Base-by-base conservation (phyloP, 129 eudicot species). In the Lonicera japonica region DNA sequence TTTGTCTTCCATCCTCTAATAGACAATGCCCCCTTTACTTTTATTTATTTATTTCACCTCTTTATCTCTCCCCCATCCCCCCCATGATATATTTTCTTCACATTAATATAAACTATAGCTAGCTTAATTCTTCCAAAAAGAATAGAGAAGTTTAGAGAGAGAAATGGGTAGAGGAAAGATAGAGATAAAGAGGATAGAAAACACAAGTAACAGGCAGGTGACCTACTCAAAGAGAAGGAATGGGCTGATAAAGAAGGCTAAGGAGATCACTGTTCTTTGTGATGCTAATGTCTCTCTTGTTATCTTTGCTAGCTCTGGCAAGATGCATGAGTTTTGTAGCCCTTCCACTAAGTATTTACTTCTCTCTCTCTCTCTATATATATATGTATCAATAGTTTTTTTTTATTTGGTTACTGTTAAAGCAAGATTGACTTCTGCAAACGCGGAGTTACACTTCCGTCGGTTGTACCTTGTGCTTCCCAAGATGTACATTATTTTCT, bases 151-250 rank as follows among this genome's bases (percentile, higher is more conserved):
- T 11, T 15, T 5, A 8, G 47, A 58, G 11, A 23, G 20, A 46
- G 46, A 36, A 0, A 69, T 77, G 83, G 87, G 83, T 46, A 63
- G 83, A 57, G 83, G 88, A 5, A 83, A 83, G 78, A 79, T 79
- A 22, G 83, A 78, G 76, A 82, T 77, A 60, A 78, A 82, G 65
- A 82, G 88, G 71, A 82, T 82, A 52, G 88, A 82, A 56, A 82
- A 78, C 76, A 17, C 81, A 38, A 82, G 73, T 70, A 82, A 78
- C 79, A 77, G 88, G 65, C 81, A 77, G 53, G 88, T 82, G 47
- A 82, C 88, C 4, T 82, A 75, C 65, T 78, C 88, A 18, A 82
- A 82, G 67, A 71, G 88, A 39, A 78, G 82, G 51, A 75, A 55
- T 74, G 88, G 88, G 68, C 60, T 82, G 57, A 68, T 78, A 23